A percentile compares a stretch with the other conserved stretches of the same genome.
phyloP scores from a whole-genome alignment of 768 basidiomycete species.

The Rossbeevera mucosa region DNA sequence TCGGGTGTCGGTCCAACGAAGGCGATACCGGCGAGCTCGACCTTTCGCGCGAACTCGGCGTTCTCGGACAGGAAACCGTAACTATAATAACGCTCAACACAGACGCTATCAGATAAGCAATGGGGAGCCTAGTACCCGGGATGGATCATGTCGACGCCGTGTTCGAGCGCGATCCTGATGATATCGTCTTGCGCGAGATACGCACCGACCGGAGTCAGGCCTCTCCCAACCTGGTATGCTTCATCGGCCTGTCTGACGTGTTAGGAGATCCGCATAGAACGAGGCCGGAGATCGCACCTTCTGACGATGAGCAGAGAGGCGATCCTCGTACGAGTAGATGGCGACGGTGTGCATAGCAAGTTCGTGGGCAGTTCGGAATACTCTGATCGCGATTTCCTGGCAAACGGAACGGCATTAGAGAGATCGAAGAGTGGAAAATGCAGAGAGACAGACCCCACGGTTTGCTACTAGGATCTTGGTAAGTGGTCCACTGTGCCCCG shows the following conservation, averaged over 20 bases:
- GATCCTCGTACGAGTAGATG: constrained; percentile 96
- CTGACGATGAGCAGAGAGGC: constrained; percentile 94
- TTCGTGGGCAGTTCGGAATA: constrained; percentile 97
- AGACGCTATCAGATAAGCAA: not conserved
- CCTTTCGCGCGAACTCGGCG: constrained; percentile 93
- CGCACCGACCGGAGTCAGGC: constrained; percentile 91
- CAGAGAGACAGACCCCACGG: constrained; percentile 64
- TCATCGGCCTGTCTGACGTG: constrained; percentile 74
- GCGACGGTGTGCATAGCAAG: constrained; percentile 99
- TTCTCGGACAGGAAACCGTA: constrained; percentile 99
- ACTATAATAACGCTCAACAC: constrained; percentile 36
- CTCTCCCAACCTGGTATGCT: constrained; percentile 96
- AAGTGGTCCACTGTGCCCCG: constrained; percentile 84
- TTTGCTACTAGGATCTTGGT: constrained; percentile 93
- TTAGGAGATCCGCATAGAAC: constrained; percentile 28
- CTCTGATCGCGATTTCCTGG: constrained; percentile 98
- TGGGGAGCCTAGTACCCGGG: constrained; percentile 62
- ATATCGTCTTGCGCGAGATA: constrained; percentile 98
- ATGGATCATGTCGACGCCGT: constrained; percentile 99
- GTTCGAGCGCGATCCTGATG: constrained; percentile 92
- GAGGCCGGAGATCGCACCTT: constrained; percentile 58
- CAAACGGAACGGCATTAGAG: constrained; percentile 4
- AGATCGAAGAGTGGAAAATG: constrained; percentile 7
- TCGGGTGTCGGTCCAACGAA: constrained; percentile 95
- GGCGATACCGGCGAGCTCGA: constrained; percentile 94